Conservation (phyloP, 345 rosid species). For the Clarkia xantiana region DNA sequence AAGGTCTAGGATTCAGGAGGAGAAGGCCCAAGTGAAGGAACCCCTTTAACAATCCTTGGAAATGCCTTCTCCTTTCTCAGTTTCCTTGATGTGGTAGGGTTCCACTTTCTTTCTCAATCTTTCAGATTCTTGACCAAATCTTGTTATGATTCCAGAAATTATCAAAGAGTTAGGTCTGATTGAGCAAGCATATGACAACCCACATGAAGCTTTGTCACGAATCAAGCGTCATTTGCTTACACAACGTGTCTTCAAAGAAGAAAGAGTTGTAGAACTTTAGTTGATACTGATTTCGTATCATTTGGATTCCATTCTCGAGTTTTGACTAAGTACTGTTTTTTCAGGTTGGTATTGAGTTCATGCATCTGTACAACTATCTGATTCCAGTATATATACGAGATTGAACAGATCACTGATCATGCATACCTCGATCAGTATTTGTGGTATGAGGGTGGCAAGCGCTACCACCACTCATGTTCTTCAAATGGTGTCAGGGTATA, state of each 20-base stretch:
- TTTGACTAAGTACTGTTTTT: slow-evolving; percentile 4
- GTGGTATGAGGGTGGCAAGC: slow-evolving; percentile 99
- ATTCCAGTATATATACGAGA: slow-evolving; percentile 99
- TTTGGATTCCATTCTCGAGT: background rate
- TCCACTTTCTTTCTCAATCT: no score
- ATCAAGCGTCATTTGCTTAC: slow-evolving; percentile 98
- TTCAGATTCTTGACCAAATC: no score
- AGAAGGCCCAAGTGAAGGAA: no score
- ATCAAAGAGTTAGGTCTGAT: slow-evolving; percentile 97
- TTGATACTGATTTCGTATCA: no score
- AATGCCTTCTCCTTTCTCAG: no score
- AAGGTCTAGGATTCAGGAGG: no score
- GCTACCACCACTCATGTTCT: slow-evolving; percentile 97
- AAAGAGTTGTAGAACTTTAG: slow-evolving; percentile 13
- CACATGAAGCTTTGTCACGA: slow-evolving; percentile 93
- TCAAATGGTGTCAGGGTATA: slow-evolving; percentile 99
- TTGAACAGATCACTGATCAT: slow-evolving; percentile 97
- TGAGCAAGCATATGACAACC: slow-evolving; percentile 99
- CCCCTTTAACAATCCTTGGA: no score
- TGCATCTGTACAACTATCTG: slow-evolving; percentile 92
- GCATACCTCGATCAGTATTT: slow-evolving; percentile 98
- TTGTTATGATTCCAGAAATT: no score
- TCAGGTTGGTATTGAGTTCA: slow-evolving; percentile 99
- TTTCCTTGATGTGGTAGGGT: no score
- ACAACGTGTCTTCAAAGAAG: slow-evolving; percentile 97